phyloP scores from a whole-genome alignment of 345 rosid genomes.

The Crucihimalaya himalaica region DNA sequence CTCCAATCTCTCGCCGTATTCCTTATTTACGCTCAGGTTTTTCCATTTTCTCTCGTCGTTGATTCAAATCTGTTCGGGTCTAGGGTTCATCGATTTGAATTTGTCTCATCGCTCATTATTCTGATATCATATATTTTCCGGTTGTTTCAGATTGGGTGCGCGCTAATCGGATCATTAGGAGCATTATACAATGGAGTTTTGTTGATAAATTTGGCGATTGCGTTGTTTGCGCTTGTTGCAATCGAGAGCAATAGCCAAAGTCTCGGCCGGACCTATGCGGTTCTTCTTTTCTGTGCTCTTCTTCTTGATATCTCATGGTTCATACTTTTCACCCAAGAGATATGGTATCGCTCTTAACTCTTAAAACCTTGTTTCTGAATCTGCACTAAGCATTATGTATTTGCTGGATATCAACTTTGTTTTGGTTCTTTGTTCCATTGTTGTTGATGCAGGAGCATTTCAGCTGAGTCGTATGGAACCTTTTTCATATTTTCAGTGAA shows the following conservation, averaged over 20 bases:
- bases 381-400: not conserved
- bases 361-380: not conserved
- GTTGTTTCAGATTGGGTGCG: conserved; percentile 66
- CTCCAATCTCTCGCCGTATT: conserved; percentile 79
- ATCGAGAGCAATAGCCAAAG: conserved; percentile 85
- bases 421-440: not conserved
- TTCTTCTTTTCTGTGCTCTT: conserved; percentile 69
- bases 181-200: conserved; percentile 86
- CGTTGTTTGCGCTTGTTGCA: conserved; percentile 84
- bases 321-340: conserved; percentile 61
- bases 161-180: conserved; percentile 83
- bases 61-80: conserved; percentile 6
- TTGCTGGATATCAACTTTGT: conserved; percentile 3
- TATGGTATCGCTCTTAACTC: conserved; percentile 50
- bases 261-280: conserved; percentile 79
- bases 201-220: conserved; percentile 66
- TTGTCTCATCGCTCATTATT: not conserved
- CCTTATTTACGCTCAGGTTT: conserved; percentile 84
- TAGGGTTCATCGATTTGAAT: conserved; percentile 32
- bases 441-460: conserved; percentile 74
- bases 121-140: not conserved
- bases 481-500: conserved; percentile 73
- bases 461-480: conserved; percentile 53
- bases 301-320: conserved; percentile 73
- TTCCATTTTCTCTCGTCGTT: not conserved